Conservation (phyloP, 78 protist genomes). For the Polysphondylium violaceum region DNA sequence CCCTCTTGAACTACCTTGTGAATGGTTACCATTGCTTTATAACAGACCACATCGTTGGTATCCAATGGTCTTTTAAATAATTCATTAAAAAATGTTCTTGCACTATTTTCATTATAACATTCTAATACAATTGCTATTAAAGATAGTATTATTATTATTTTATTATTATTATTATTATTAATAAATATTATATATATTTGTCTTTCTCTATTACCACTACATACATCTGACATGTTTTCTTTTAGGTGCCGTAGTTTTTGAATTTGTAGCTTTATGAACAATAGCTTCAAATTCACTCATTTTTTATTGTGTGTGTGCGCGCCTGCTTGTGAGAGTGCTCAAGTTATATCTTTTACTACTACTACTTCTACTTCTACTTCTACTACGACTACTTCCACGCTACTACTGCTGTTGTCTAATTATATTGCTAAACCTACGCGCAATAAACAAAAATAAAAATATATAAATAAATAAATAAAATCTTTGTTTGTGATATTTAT, state of each 20-base stretch:
- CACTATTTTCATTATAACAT: conserved; percentile 76
- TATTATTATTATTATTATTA: not conserved
- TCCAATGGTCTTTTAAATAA: conserved; percentile 69
- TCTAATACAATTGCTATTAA: conserved; percentile 70
- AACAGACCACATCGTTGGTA: conserved; percentile 65
- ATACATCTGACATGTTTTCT: conserved; percentile 81
- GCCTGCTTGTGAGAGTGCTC: too few species aligned
- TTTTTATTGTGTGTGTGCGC: too few species aligned
- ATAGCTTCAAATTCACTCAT: conserved; percentile 68
- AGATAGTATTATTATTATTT: not conserved
- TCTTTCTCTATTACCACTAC: too few species aligned
- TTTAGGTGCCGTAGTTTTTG: conserved; percentile 63
- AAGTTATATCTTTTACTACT: too few species aligned
- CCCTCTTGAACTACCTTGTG: conserved; percentile 73
- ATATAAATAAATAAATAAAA: too few species aligned
- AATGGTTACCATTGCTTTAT: conserved; percentile 41
- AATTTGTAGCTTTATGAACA: conserved; percentile 75
- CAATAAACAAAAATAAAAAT: too few species aligned
- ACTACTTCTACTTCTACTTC: too few species aligned
- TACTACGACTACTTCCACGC: too few species aligned
- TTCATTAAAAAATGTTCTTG: conserved; percentile 48
- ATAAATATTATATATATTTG: not conserved
- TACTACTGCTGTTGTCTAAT: too few species aligned
- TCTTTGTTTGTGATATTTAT: too few species aligned
- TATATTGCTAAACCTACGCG: too few species aligned